phyloP scores from a whole-genome alignment of 2,329 filamentous ascomycete species.

The Phoma herbarum region DNA sequence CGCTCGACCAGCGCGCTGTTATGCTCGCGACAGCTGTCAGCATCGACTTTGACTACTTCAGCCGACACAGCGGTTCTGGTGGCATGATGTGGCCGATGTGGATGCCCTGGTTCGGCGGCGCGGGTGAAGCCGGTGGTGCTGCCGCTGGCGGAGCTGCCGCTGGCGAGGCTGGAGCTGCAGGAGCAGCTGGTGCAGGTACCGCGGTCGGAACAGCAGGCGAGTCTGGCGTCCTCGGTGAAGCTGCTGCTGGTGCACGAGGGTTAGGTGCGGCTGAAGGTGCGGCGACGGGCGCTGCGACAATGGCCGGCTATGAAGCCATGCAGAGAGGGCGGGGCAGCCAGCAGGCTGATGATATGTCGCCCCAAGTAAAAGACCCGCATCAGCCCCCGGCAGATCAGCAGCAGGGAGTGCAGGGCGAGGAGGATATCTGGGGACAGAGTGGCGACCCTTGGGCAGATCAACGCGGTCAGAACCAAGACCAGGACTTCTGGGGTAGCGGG shows the following conservation, averaged over 20 bases:
- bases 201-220: constrained; percentile 54
- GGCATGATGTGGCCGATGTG: constrained; percentile 59
- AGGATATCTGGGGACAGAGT: constrained; percentile 42
- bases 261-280: constrained; percentile 55
- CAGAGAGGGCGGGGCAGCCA: constrained; percentile 56
- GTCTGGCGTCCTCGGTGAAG: constrained; percentile 58
- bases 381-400: constrained; percentile 33
- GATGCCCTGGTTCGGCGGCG: constrained; percentile 58
- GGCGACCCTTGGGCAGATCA: constrained; percentile 39
- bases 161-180: constrained; percentile 49
- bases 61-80: constrained; percentile 62
- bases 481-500: constrained; percentile 42
- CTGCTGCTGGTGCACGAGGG: constrained; percentile 54
- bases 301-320: constrained; percentile 72
- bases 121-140: constrained; percentile 45
- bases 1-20: constrained; percentile 70
- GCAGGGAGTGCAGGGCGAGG: constrained; percentile 27
- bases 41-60: constrained; percentile 74
- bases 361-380: constrained; percentile 38
- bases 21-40: constrained; percentile 73
- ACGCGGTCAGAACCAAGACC: constrained; percentile 25
- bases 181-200: constrained; percentile 31
- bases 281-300: constrained; percentile 63
- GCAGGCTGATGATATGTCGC: constrained; percentile 38
- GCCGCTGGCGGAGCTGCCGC: constrained; percentile 53